Conservation (phyloP, 345 rosid species). For the Psidium friedrichsthalianum region DNA sequence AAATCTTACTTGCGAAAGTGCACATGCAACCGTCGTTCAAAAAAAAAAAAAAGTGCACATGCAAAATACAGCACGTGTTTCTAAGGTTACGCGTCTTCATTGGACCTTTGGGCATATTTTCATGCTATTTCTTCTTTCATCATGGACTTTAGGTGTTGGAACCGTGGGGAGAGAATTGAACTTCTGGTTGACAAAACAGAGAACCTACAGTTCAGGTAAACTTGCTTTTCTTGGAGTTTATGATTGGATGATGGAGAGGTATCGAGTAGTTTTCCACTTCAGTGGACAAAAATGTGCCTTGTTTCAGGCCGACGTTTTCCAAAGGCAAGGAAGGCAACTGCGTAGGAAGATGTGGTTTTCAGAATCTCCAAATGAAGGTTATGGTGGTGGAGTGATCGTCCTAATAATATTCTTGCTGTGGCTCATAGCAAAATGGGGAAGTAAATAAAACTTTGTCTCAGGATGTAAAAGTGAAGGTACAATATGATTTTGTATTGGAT, state of each 20-base stretch:
- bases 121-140: background rate
- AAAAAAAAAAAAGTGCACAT: background rate
- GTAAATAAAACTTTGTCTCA: slow-evolving; percentile 19
- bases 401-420: slow-evolving; percentile 50
- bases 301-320: slow-evolving; percentile 84
- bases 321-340: slow-evolving; percentile 90
- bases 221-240: slow-evolving; percentile 2
- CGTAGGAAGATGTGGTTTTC: slow-evolving; percentile 97
- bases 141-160: slow-evolving; percentile 58
- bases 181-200: slow-evolving; percentile 91
- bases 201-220: slow-evolving; percentile 79
- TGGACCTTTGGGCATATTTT: background rate
- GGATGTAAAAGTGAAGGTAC: background rate
- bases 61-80: background rate
- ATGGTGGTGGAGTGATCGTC: slow-evolving; percentile 56
- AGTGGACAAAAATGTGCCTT: background rate
- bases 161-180: slow-evolving; percentile 92
- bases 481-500: background rate
- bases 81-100: background rate
- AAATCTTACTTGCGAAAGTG: background rate
- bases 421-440: slow-evolving; percentile 66
- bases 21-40: background rate
- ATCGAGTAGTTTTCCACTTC: background rate
- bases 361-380: slow-evolving; percentile 77
- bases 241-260: background rate